These are phyloP conservation scores for Verruconis gallopava DNA, from an alignment of 2,329 filamentous ascomycete genomes.

Conservation along the genomic window DNA sequence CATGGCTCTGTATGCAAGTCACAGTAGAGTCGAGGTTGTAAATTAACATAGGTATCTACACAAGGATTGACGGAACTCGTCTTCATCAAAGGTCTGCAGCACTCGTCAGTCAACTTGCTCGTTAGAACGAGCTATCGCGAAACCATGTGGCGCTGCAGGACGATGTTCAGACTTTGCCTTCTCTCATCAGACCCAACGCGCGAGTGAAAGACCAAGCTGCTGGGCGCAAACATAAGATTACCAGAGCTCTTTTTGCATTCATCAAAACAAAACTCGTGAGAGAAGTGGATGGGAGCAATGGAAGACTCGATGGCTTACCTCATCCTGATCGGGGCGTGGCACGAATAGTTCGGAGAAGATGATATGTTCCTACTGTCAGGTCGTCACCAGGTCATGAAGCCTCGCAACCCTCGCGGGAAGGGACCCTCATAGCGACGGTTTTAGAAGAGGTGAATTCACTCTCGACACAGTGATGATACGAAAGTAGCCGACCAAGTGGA, in stretches of 20 bases:
- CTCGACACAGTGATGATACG: slow-evolving; percentile 49
- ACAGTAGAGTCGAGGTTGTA: too few species aligned
- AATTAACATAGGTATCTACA: too few species aligned
- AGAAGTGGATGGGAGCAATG: background rate
- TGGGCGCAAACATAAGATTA: slow-evolving; percentile 2
- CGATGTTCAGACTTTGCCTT: slow-evolving; percentile 4
- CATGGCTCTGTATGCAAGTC: too few species aligned
- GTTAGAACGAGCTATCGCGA: too few species aligned
- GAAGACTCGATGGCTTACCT: too few species aligned
- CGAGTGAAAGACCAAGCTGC: background rate
- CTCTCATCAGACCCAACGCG: slow-evolving; percentile 5
- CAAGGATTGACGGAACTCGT: too few species aligned
- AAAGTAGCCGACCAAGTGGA: slow-evolving; percentile 27
- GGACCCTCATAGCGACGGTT: slow-evolving; percentile 69
- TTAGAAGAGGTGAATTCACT: slow-evolving; percentile 56
- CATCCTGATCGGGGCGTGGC: too few species aligned
- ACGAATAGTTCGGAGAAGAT: too few species aligned
- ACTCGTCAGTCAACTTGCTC: too few species aligned
- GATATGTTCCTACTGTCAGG: slow-evolving; percentile 49
- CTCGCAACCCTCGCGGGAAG: slow-evolving; percentile 34
- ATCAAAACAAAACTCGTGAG: slow-evolving; percentile 11
- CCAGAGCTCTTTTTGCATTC: slow-evolving; percentile 20
- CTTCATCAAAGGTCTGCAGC: too few species aligned
- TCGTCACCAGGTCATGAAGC: slow-evolving; percentile 53
- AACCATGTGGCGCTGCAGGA: too few species aligned